Conservation (phyloP, 2,329 filamentous ascomycete genomes). For the Alternaria gansuensis region DNA sequence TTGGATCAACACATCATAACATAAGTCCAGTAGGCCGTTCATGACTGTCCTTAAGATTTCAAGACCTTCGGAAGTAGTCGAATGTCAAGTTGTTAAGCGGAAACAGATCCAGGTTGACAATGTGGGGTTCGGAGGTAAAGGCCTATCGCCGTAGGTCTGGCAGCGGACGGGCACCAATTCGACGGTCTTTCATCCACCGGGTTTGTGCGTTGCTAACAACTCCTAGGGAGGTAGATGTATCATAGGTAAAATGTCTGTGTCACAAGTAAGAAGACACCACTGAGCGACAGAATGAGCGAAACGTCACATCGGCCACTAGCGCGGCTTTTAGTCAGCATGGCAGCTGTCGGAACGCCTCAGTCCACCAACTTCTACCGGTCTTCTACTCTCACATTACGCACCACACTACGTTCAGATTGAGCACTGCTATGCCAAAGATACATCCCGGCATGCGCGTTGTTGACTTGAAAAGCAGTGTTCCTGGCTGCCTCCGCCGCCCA, state of each 20-base stretch:
- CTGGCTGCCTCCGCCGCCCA: not conserved
- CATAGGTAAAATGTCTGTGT: not conserved
- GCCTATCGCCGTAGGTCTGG: not conserved
- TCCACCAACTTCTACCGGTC: not conserved
- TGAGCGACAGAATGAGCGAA: not conserved
- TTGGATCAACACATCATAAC: slow-evolving; percentile 49
- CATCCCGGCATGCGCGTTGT: too few relatives aligned
- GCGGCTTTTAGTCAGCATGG: slow-evolving; percentile 14
- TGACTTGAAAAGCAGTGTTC: not conserved
- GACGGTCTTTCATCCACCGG: not conserved
- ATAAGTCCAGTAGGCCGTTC: slow-evolving; percentile 48
- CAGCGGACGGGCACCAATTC: not conserved
- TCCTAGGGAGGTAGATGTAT: not conserved
- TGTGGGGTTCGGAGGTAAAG: slow-evolving; percentile 19
- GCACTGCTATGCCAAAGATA: too few relatives aligned
- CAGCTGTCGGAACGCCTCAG: slow-evolving; percentile 2
- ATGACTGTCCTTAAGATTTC: not conserved
- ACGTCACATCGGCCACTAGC: not conserved
- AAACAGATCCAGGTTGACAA: slow-evolving; percentile 5
- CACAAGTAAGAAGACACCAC: not conserved
- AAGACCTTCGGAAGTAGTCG: not conserved
- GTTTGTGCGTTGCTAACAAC: not conserved
- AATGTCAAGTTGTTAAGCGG: not conserved
- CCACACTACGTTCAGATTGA: not conserved
- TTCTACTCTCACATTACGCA: not conserved